phyloP scores from a whole-genome alignment of 371 early-diverging fungal genomes.

The Rozella allomycis region DNA sequence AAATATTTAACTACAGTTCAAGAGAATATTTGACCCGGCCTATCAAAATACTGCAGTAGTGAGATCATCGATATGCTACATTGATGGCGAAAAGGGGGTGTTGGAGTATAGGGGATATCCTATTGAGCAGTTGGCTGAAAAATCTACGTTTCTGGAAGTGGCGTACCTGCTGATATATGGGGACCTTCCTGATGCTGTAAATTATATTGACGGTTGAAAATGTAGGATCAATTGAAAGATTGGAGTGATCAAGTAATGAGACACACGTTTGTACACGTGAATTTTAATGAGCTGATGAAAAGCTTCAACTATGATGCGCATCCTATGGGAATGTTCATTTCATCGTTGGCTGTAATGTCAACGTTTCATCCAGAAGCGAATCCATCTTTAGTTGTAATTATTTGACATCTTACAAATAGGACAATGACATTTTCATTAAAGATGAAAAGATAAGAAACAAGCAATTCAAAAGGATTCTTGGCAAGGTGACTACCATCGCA shows the following conservation, averaged over 20 bases:
- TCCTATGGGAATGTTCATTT: constrained; percentile 35
- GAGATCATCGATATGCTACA: constrained; percentile 26
- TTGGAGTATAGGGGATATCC: constrained; percentile 26
- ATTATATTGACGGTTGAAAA: constrained; percentile 1
- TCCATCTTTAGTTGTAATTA: constrained; percentile 23
- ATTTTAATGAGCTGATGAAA: constrained; percentile 16
- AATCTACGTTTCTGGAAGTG: constrained; percentile 18
- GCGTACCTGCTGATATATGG: constrained; percentile 25
- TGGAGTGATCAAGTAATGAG: constrained; percentile 18
- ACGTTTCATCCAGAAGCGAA: constrained; percentile 41
- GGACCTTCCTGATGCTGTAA: constrained; percentile 16
- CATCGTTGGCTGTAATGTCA: constrained; percentile 26
- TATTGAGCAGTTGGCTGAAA: constrained; percentile 22
- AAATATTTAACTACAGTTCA: neutral
- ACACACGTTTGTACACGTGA: constrained; percentile 35
- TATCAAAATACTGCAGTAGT: constrained; percentile 36
- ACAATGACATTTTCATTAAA: constrained; percentile 18
- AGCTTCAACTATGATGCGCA: constrained; percentile 39
- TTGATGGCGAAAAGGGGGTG: constrained; percentile 38
- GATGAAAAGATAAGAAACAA: constrained; percentile 14
- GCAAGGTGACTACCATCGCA: constrained; percentile 39
- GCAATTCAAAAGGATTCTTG: constrained; percentile 31
- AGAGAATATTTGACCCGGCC: constrained; percentile 6
- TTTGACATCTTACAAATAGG: too few species aligned
- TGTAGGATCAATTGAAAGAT: constrained; percentile 7